phyloP scores from a whole-genome alignment of 2,329 filamentous ascomycete species.

The Stachybotrys chlorohalonatus region DNA sequence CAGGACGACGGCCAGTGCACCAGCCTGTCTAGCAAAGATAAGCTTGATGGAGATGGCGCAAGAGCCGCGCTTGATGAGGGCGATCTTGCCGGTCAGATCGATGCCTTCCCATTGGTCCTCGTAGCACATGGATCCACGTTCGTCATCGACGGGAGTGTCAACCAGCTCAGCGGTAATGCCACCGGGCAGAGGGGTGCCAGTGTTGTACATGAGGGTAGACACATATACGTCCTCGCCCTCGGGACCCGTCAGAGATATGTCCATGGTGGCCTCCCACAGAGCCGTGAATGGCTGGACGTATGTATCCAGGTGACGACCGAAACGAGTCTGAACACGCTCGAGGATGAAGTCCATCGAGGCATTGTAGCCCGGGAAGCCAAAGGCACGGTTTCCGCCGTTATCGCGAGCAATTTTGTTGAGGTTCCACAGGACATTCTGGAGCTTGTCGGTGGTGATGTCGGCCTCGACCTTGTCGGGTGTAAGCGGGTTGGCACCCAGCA shows the following conservation, averaged over 20 bases:
- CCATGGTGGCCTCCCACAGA: slow-evolving; percentile 30
- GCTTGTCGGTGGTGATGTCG: slow-evolving; percentile 32
- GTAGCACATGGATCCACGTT: slow-evolving; percentile 23
- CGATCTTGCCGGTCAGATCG: slow-evolving; percentile 29
- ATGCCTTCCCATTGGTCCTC: slow-evolving; percentile 28
- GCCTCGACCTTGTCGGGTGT: slow-evolving; percentile 29
- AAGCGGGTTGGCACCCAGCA: slow-evolving; percentile 20
- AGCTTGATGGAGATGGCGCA: slow-evolving; percentile 30
- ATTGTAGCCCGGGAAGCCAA: slow-evolving; percentile 48
- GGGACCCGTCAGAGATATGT: slow-evolving; percentile 34
- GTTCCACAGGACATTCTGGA: slow-evolving; percentile 43
- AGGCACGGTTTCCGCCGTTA: slow-evolving; percentile 52
- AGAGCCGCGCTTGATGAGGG: slow-evolving; percentile 31
- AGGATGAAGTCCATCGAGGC: slow-evolving; percentile 50
- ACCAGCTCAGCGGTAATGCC: slow-evolving; percentile 22
- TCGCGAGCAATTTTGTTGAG: slow-evolving; percentile 44
- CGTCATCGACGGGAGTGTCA: slow-evolving; percentile 22
- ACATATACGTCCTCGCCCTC: slow-evolving; percentile 33
- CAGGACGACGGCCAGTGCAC: slow-evolving; percentile 40
- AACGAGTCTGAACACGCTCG: slow-evolving; percentile 29
- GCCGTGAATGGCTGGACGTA: slow-evolving; percentile 37
- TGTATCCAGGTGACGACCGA: slow-evolving; percentile 32
- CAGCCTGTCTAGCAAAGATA: slow-evolving; percentile 22
- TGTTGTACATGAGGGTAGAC: slow-evolving; percentile 30
- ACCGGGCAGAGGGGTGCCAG: slow-evolving; percentile 21